Base-by-base conservation (phyloP, 495 filamentous ascomycete genomes). In the Thozetella sp. region DNA sequence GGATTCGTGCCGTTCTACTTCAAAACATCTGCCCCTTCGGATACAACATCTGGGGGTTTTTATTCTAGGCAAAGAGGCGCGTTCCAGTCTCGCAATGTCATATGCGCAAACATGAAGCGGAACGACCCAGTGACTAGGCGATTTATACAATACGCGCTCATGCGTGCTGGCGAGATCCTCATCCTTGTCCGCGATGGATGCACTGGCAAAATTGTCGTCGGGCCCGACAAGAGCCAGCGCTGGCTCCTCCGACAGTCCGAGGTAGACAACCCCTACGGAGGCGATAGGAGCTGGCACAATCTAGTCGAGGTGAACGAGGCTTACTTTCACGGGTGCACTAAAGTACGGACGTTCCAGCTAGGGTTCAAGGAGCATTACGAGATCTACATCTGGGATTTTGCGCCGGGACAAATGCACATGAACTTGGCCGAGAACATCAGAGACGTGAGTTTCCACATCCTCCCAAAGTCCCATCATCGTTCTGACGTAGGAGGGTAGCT, bases 361-460 rank as follows among this genome's bases (percentile, higher is more conserved):
- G 68, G 68, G 13, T 84, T 83, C 57, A 69, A 76, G 24, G 75
- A 80, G 22, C 82, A 79, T 58, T 79, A 80, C 56, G 81, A 83
- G 61, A 66, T 85, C 24, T 80, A 77, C 54, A 64, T 85, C 11
- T 83, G 80, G 79, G 76, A 82, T 57, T 72, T 74, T 25, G 66
- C 62, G n/a, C 71, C 80, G 17, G 74, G 73, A 6, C 23, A 68
- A 11, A 50, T 57, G 0, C 37, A 61, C 1, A 24, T 51, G 19
- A 27, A 56, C 6, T 51, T 66, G 48, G 61, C 59, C 55, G 37
- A 57, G 26, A 23, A 46, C 20, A 51, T 63, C 50, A 54, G 40
- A 17, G 34, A 46, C 13, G 57, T 59, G n/a, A 25, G 50, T 24
- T 25, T 20, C n/a, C 50, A 2, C 27, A n/a, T n/a, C n/a, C n/a